phyloP scores from a whole-genome alignment of 805 yeast genomes.

The Suhomyces faveliae region DNA sequence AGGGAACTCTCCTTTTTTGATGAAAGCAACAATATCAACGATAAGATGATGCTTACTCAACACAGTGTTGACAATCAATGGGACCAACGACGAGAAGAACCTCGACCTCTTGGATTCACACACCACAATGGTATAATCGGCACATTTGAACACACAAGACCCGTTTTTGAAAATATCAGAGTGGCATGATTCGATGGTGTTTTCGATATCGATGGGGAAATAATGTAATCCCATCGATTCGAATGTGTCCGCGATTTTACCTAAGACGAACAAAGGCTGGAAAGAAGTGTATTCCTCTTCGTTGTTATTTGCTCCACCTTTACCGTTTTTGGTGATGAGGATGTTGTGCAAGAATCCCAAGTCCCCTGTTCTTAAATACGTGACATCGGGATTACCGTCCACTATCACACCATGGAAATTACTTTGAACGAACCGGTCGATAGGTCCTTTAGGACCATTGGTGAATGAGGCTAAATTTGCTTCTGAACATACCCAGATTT shows the following conservation, averaged over 20 bases:
- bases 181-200: slow-evolving; percentile 46
- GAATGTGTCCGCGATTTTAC: slow-evolving; percentile 80
- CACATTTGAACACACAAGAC: slow-evolving; percentile 74
- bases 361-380: slow-evolving; percentile 88
- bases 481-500: slow-evolving; percentile 93
- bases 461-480: slow-evolving; percentile 69
- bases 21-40: slow-evolving; percentile 81
- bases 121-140: slow-evolving; percentile 73
- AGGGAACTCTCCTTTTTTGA: slow-evolving; percentile 61
- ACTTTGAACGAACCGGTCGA: slow-evolving; percentile 46
- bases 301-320: slow-evolving; percentile 22
- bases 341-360: slow-evolving; percentile 87
- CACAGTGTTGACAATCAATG: slow-evolving; percentile 76
- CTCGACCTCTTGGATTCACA: slow-evolving; percentile 57
- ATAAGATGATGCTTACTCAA: slow-evolving; percentile 79
- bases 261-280: slow-evolving; percentile 82
- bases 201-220: slow-evolving; percentile 80
- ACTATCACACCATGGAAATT: slow-evolving; percentile 65
- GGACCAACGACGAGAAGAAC: slow-evolving; percentile 70
- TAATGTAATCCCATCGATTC: slow-evolving; percentile 90
- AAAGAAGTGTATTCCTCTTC: slow-evolving; percentile 36
- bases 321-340: slow-evolving; percentile 40
- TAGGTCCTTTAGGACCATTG: slow-evolving; percentile 50
- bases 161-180: slow-evolving; percentile 58
- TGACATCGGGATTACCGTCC: slow-evolving; percentile 56